Evolutionary conservation across 805 yeast genomes (phyloP).

Genomic region (Spathaspora hagerdaliae): DNA sequence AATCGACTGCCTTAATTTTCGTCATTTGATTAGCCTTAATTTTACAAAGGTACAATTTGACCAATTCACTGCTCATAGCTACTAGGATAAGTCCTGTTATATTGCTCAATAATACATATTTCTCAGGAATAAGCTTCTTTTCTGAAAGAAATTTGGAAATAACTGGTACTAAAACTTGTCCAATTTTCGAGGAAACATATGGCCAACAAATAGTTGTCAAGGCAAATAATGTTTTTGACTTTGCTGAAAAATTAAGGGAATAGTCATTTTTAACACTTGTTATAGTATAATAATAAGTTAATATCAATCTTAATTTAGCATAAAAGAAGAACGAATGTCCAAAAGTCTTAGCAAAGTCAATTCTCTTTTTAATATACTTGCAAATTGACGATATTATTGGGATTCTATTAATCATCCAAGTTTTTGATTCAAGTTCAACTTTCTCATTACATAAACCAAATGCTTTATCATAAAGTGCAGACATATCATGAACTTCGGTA

Average conservation of each 20-base stretch:
- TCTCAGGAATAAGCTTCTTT: conserved; percentile 9
- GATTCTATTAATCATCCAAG: not conserved
- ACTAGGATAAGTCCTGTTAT: conserved; percentile 28
- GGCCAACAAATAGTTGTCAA: conserved; percentile 40
- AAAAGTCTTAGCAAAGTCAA: not conserved
- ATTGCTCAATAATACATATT: conserved; percentile 25
- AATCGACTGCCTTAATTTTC: conserved; percentile 19
- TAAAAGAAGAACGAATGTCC: not conserved
- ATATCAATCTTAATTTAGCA: conserved; percentile 8
- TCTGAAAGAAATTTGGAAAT: conserved; percentile 4
- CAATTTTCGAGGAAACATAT: conserved; percentile 29
- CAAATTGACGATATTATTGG: not conserved
- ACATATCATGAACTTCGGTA: conserved; percentile 3
- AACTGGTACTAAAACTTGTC: conserved; percentile 17
- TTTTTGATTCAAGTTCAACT: not conserved
- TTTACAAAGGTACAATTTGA: conserved; percentile 24
- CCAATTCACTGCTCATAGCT: conserved; percentile 30
- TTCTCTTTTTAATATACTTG: not conserved
- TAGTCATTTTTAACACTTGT: conserved; percentile 35
- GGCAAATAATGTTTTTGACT: conserved; percentile 22
- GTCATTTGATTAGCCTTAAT: conserved; percentile 27
- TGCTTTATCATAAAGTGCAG: not conserved
- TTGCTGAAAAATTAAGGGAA: conserved; percentile 18
- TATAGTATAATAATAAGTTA: conserved; percentile 19
- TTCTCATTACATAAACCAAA: not conserved